These are phyloP conservation scores for Trypanosomatidae sp. DNA, from an alignment of 208 protist species.

Conservation along the genomic window DNA sequence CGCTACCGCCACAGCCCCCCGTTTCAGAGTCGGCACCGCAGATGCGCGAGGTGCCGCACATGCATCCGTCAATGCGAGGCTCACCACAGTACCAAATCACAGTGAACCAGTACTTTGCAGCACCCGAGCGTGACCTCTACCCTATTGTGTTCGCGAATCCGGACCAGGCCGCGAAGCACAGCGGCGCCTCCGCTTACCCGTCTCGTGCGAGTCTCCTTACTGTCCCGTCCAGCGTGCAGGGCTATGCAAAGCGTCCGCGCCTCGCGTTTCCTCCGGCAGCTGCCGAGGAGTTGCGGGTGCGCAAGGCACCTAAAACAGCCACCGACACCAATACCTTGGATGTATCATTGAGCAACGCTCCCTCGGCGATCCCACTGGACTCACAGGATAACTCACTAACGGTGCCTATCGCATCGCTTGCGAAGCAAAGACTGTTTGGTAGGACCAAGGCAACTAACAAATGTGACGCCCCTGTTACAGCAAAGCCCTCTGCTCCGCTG, in stretches of 20 bases:
- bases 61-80: constrained; percentile 2
- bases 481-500: not conserved
- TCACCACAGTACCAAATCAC: constrained; percentile 23
- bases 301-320: constrained; percentile 6
- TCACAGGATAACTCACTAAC: constrained; percentile 26
- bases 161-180: not conserved
- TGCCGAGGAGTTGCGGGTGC: not conserved
- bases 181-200: not conserved
- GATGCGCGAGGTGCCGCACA: not conserved
- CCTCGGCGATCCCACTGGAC: constrained; percentile 9
- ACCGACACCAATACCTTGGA: not conserved
- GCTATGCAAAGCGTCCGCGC: not conserved
- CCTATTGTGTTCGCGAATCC: not conserved
- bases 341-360: constrained; percentile 19
- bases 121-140: constrained; percentile 12
- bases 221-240: constrained; percentile 3
- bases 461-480: not conserved
- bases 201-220: constrained; percentile 15
- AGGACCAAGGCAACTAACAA: constrained; percentile 5
- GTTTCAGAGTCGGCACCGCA: constrained; percentile 6
- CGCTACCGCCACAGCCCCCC: not conserved
- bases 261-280: not conserved
- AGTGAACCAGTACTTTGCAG: constrained; percentile 30
- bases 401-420: constrained; percentile 11
- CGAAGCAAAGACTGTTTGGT: not conserved